phyloP scores from a whole-genome alignment of 2,329 filamentous ascomycete genomes.

The Coniochaeta sp. region DNA sequence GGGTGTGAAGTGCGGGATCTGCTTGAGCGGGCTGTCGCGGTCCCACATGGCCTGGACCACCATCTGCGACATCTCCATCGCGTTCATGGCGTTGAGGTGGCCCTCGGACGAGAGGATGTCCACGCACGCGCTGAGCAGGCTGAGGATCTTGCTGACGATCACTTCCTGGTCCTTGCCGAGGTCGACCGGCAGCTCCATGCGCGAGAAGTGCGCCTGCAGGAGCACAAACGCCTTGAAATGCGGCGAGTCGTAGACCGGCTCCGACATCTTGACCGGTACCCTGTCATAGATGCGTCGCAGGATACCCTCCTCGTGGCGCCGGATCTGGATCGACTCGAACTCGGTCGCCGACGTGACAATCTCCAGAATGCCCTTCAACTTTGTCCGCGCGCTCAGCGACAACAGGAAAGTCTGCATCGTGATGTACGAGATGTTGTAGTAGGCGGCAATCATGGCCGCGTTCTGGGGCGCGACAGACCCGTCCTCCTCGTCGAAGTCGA shows the following conservation, averaged over 20 bases:
- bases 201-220: constrained; percentile 92
- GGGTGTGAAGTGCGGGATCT: constrained; percentile 89
- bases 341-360: constrained; percentile 96
- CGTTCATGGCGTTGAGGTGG: constrained; percentile 93
- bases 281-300: constrained; percentile 90
- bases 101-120: constrained; percentile 95
- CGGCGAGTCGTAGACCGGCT: constrained; percentile 81
- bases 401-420: constrained; percentile 98
- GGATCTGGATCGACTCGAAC: constrained; percentile 90
- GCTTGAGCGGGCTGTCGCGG: constrained; percentile 90
- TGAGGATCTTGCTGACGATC: constrained; percentile 76
- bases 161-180: constrained; percentile 92
- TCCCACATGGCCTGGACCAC: constrained; percentile 99
- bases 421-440: constrained; percentile 99
- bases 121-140: constrained; percentile 83
- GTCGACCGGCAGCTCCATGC: constrained; percentile 94
- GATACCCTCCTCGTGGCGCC: constrained; percentile 82
- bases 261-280: constrained; percentile 88
- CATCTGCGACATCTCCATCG: constrained; percentile 99
- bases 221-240: constrained; percentile 99
- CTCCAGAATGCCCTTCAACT: constrained; percentile 93
- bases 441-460: constrained; percentile 94
- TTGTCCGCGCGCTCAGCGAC: constrained; percentile 80
- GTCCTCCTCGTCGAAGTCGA: constrained; percentile 91
- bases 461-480: constrained; percentile 85